phyloP scores from a whole-genome alignment of 805 yeast genomes.

The Saturnispora saitoi region DNA sequence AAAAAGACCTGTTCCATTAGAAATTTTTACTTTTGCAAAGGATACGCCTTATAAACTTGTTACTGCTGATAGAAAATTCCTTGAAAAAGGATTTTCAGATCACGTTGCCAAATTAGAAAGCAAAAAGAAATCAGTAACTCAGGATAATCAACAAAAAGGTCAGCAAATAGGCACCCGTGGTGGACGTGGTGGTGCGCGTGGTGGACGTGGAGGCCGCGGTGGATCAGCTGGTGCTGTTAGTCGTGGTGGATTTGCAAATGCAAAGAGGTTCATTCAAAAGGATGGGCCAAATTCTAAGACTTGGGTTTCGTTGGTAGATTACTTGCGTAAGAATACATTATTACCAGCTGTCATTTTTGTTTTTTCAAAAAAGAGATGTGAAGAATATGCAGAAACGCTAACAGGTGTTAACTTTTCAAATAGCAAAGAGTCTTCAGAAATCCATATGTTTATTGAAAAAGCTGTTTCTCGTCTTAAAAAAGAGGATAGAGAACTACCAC shows the following conservation, averaged over 20 bases:
- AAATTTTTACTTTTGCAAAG: constrained; percentile 79
- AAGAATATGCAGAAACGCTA: constrained; percentile 80
- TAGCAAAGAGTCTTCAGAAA: constrained; percentile 80
- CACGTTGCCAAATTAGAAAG: constrained; percentile 45
- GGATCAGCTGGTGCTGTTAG: constrained; percentile 21
- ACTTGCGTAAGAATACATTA: constrained; percentile 55
- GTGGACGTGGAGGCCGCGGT: constrained; percentile 25
- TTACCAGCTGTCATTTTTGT: constrained; percentile 91
- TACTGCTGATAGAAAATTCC: constrained; percentile 62
- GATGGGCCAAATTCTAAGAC: constrained; percentile 74
- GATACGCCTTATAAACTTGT: constrained; percentile 64
- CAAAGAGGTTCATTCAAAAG: constrained; percentile 34
- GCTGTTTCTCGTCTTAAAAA: constrained; percentile 81
- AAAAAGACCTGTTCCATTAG: constrained; percentile 93
- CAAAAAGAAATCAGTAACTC: constrained; percentile 26
- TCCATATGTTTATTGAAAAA: constrained; percentile 86
- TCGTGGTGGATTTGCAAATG: constrained; percentile 22
- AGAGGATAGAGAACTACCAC: constrained; percentile 92
- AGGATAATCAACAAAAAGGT: constrained; percentile 18
- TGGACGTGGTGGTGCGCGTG: constrained; percentile 27
- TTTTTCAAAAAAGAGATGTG: constrained; percentile 88
- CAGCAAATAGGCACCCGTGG: constrained; percentile 9
- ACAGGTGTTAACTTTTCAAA: constrained; percentile 69
- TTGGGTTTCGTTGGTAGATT: constrained; percentile 67
- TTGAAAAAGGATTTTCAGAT: constrained; percentile 51